Conservation (phyloP, 306 rosid genomes). For the Begonia masoniana region DNA sequence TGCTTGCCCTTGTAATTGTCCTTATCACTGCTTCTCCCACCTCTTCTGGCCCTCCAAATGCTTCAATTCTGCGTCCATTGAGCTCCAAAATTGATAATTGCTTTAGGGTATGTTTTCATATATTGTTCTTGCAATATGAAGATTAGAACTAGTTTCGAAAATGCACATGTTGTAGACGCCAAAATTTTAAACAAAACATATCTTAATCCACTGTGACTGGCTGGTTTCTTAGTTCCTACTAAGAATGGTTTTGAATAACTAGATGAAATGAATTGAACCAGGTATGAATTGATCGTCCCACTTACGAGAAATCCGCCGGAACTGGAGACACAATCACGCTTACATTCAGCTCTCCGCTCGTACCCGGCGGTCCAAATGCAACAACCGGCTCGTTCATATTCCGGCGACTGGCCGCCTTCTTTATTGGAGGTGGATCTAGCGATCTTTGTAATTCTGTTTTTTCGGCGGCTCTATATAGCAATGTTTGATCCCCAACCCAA, state of each 20-base stretch:
- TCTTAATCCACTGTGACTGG: too few relatives aligned
- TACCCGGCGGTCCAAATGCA: conserved; percentile 82
- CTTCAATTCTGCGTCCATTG: conserved; percentile 44
- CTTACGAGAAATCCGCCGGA: conserved; percentile 73
- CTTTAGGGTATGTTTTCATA: too few relatives aligned
- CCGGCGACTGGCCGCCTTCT: conserved; percentile 18
- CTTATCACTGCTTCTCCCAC: conserved; percentile 70
- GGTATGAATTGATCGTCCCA: not conserved
- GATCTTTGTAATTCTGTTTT: conserved; percentile 53
- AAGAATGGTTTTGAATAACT: too few relatives aligned
- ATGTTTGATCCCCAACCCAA: conserved; percentile 94
- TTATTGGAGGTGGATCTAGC: conserved; percentile 66
- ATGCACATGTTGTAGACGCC: too few relatives aligned
- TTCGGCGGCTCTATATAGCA: conserved; percentile 62
- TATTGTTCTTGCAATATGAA: too few relatives aligned
- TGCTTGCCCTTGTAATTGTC: conserved; percentile 48
- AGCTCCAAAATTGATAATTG: too few relatives aligned
- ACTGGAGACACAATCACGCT: conserved; percentile 74
- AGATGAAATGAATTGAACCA: too few relatives aligned
- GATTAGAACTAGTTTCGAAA: too few relatives aligned
- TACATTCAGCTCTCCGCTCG: conserved; percentile 82
- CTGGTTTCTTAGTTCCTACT: too few relatives aligned
- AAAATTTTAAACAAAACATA: too few relatives aligned
- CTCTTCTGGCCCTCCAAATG: conserved; percentile 76
- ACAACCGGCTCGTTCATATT: conserved; percentile 55